Evolutionary conservation across 177 flowering plant genomes (phyloP), one percentile per base, ranked within the genome.

Genomic region (Vitis hybrid): DNA sequence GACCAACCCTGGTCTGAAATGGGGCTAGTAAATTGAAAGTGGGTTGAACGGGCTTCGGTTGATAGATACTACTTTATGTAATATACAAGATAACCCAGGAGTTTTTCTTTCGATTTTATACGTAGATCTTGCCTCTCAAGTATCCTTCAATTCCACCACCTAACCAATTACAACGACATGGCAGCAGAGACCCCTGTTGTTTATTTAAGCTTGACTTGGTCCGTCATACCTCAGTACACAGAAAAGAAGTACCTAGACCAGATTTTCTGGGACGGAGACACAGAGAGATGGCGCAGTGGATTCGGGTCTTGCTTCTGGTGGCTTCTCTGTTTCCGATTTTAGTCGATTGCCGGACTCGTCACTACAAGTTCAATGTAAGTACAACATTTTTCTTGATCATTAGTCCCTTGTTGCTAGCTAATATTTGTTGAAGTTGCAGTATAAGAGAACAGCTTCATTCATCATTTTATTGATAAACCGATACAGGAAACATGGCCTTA

Each of bases 301-400:
- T 70, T 56, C 35, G 54, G 15, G 68, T 56, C n/a, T 32, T 73
- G 40, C 0, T 69, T 9, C 13, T 78, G 56, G 61, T 70, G 32
- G 72, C 70, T 48, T 72, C 69, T 62, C 52, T 78, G 51, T 67
- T 40, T 64, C 77, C 81, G 24, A 54, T 76, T 3, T 70, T 70
- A 3, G 83, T 70, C 8, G 71, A 81, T n/a, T 72, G 73, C 77
- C 67, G 72, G 70, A 77, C 72, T 46, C 78, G 83, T 6, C 81
- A 75, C 21, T 81, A 81, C 79, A 78, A 81, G 74, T 75, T 81
- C 67, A 75, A 81, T 52, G 83, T 81, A 73, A 75, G 82, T 59
- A 2, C 8, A 14, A 10, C 52, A 5, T 11, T 12, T 2, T 18
- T 52, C 13, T 60, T 60, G 9, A 7, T 66, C 6, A 19, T 15